Percentiles rank a stretch among this genome's conserved stretches.
Conservation (phyloP, 169 alveolate species). For the Eimeria necatrix region DNA sequence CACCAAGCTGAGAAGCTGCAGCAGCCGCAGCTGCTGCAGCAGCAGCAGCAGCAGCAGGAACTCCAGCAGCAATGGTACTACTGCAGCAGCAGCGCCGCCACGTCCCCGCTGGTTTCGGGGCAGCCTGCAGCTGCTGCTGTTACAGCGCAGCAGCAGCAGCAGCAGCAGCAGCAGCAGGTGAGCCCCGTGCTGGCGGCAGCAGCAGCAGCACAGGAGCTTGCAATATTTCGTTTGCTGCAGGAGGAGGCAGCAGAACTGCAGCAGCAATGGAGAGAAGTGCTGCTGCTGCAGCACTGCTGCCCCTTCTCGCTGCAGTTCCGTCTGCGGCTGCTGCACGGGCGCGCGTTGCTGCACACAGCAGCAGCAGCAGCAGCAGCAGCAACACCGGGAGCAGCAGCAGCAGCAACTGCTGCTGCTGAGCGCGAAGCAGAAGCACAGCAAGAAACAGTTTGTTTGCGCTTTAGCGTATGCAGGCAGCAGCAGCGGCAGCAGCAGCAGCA, state of each 20-base stretch:
- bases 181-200: constrained; percentile 27
- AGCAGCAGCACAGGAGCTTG: constrained; percentile 52
- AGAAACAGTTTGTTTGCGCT: not conserved
- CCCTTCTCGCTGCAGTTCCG: constrained; percentile 59
- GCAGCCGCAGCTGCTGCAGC: constrained; percentile 29
- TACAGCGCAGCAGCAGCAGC: constrained; percentile 26
- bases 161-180: constrained; percentile 2
- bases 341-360: constrained; percentile 32
- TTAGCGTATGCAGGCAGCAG: constrained; percentile 10
- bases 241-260: constrained; percentile 59
- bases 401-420: constrained; percentile 33
- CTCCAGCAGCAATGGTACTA: constrained; percentile 13
- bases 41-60: constrained; percentile 48
- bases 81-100: constrained; percentile 60
- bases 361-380: constrained; percentile 69
- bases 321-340: constrained; percentile 47
- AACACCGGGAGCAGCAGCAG: not conserved
- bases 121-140: not conserved
- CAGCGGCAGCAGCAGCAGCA: constrained; percentile 67
- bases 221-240: constrained; percentile 59
- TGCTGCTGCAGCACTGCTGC: constrained; percentile 65
- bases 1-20: not conserved
- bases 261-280: constrained; percentile 37
- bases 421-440: constrained; percentile 39
- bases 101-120: constrained; percentile 3